These are phyloP conservation scores for Aspergillus baeticus DNA, from an alignment of 495 filamentous ascomycete species.

Conservation along the genomic window DNA sequence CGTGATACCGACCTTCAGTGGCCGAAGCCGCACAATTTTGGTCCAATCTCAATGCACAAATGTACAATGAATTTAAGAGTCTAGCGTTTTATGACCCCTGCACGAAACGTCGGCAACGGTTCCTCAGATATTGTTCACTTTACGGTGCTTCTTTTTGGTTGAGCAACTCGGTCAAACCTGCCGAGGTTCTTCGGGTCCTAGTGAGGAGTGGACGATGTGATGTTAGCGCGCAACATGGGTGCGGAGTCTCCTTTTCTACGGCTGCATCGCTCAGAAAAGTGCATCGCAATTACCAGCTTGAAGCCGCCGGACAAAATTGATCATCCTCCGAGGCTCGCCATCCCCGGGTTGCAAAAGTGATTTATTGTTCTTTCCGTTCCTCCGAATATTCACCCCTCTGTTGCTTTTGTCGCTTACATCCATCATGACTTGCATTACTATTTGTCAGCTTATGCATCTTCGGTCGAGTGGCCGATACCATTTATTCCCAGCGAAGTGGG, in stretches of 20 bases:
- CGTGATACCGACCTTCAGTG: slow-evolving; percentile 67
- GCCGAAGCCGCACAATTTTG: slow-evolving; percentile 77
- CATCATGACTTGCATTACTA: slow-evolving; percentile 29
- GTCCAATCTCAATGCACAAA: slow-evolving; percentile 71
- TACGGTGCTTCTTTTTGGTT: slow-evolving; percentile 53
- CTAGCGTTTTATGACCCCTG: slow-evolving; percentile 65
- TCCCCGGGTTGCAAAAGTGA: slow-evolving; percentile 44
- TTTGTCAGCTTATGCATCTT: slow-evolving; percentile 26
- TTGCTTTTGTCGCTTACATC: slow-evolving; percentile 16
- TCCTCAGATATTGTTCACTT: slow-evolving; percentile 55
- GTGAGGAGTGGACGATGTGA: slow-evolving; percentile 45
- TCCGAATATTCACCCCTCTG: slow-evolving; percentile 13
- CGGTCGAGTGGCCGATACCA: slow-evolving; percentile 20
- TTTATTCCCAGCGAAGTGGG: slow-evolving; percentile 18
- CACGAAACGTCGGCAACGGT: slow-evolving; percentile 48
- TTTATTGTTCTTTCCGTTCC: slow-evolving; percentile 21
- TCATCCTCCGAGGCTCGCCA: slow-evolving; percentile 38
- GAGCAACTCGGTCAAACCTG: slow-evolving; percentile 41
- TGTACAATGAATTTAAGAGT: slow-evolving; percentile 78
- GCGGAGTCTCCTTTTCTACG: slow-evolving; percentile 42
- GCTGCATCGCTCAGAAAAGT: slow-evolving; percentile 52
- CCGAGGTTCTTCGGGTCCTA: slow-evolving; percentile 53
- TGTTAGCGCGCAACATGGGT: slow-evolving; percentile 22
- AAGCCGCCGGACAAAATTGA: slow-evolving; percentile 54
- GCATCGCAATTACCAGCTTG: slow-evolving; percentile 49